These are phyloP conservation scores for Fusarium oligoseptatum DNA, from an alignment of 2,329 filamentous ascomycete genomes.

Conservation along the genomic window DNA sequence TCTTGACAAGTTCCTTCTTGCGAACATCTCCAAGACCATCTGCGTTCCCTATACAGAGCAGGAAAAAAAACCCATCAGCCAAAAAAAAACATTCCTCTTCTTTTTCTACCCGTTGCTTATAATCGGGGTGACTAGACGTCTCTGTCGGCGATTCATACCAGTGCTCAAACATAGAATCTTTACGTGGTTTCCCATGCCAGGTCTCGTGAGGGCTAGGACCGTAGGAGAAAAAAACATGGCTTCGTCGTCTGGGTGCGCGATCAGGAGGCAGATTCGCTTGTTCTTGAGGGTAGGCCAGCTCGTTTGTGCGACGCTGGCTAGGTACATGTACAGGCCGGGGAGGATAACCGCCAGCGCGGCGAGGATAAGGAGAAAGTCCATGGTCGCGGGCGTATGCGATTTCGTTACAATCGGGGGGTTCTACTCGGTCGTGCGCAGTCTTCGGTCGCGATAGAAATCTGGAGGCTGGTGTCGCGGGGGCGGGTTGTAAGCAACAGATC, in stretches of 20 bases:
- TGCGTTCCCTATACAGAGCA: constrained; percentile 73
- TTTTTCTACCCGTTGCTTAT: constrained; percentile 15
- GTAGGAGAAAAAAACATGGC: constrained; percentile 99
- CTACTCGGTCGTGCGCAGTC: constrained; percentile 7
- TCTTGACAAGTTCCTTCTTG: constrained; percentile 86
- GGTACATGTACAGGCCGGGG: constrained; percentile 67
- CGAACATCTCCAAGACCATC: constrained; percentile 88
- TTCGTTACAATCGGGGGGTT: not conserved
- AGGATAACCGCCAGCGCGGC: constrained; percentile 53
- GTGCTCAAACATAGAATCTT: constrained; percentile 95
- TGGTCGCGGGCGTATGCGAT: constrained; percentile 13
- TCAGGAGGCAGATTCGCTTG: constrained; percentile 91
- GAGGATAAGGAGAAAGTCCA: constrained; percentile 44
- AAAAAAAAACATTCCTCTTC: constrained; percentile 21
- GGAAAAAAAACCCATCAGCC: constrained; percentile 33
- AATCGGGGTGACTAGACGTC: constrained; percentile 5
- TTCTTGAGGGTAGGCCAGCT: constrained; percentile 77
- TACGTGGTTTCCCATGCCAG: constrained; percentile 86
- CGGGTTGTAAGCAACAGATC: constrained; percentile 4
- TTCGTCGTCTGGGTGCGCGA: constrained; percentile 98
- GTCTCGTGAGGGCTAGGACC: constrained; percentile 84
- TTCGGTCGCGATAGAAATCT: not conserved
- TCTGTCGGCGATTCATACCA: constrained; percentile 61
- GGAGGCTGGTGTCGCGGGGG: constrained; percentile 5
- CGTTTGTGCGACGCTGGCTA: constrained; percentile 59